Evolutionary conservation across 257 asterid species (phyloP).

Genomic region (Solanum paucissectum): DNA sequence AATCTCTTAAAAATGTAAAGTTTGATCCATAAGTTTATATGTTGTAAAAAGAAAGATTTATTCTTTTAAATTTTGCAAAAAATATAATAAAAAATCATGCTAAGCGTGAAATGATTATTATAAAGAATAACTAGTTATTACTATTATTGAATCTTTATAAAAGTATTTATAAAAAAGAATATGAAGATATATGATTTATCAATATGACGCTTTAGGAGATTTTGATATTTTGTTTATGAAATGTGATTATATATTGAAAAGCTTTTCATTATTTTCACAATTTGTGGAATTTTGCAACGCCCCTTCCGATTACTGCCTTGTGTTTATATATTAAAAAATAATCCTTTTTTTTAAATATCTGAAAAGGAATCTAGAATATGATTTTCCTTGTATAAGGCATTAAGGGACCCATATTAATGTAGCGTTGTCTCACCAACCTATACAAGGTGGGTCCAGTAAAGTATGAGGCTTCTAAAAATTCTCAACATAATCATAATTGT

Average conservation of each 20-base stretch:
- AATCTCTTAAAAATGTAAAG: no score
- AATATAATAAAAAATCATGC: background rate
- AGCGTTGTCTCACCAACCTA: background rate
- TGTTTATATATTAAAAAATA: background rate
- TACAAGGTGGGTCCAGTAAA: background rate
- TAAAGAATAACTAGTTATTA: background rate
- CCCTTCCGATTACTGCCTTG: background rate
- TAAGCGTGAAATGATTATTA: background rate
- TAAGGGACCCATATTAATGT: background rate
- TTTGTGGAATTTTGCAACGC: background rate
- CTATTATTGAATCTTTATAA: background rate
- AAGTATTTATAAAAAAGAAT: background rate
- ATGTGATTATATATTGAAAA: background rate
- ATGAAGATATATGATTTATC: background rate
- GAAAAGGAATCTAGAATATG: background rate
- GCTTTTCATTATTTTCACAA: background rate
- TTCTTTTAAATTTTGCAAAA: background rate
- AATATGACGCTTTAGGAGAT: background rate
- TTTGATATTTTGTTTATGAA: background rate
- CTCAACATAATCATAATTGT: background rate
- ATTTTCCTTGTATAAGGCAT: background rate
- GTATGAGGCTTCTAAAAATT: background rate
- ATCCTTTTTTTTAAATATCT: background rate
- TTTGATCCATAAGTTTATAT: background rate
- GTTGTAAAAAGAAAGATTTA: background rate